A percentile compares a stretch with the other conserved stretches of the same genome.
These are phyloP conservation scores for Phytophthora cryptogea DNA, from an alignment of 352 stramenopile genomes.

Conservation along the genomic window DNA sequence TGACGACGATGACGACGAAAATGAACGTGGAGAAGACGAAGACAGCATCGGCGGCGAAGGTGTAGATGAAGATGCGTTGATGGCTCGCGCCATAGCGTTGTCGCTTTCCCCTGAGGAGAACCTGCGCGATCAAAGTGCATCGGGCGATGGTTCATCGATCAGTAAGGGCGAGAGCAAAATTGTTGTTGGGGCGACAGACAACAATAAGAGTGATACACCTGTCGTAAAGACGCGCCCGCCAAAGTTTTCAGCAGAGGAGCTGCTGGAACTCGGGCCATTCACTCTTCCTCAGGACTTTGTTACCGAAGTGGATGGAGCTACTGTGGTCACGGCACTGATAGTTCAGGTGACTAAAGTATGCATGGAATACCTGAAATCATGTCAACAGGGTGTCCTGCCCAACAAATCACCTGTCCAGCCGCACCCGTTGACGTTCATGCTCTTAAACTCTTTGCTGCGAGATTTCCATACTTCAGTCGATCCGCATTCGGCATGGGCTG, in stretches of 20 bases:
- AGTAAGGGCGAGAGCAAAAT: constrained; percentile 24
- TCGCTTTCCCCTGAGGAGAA: constrained; percentile 85
- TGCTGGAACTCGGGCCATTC: constrained; percentile 73
- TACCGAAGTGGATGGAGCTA: constrained; percentile 52
- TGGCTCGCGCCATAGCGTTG: constrained; percentile 87
- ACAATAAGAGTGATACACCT: constrained; percentile 9
- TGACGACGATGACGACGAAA: constrained; percentile 62
- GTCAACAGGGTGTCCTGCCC: constrained; percentile 63
- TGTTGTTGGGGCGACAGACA: constrained; percentile 8
- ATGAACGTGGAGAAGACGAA: constrained; percentile 49
- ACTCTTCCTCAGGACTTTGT: constrained; percentile 40
- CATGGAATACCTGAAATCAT: constrained; percentile 77
- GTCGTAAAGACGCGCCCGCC: constrained; percentile 47
- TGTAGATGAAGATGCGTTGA: constrained; percentile 88
- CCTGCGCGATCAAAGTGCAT: constrained; percentile 56
- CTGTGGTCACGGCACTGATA: constrained; percentile 59
- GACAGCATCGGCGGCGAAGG: constrained; percentile 63
- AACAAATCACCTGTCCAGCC: constrained; percentile 71
- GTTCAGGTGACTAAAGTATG: constrained; percentile 70
- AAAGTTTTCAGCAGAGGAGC: constrained; percentile 71
- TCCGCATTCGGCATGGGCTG: constrained; percentile 20
- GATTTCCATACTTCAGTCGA: constrained; percentile 43
- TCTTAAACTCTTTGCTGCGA: constrained; percentile 82
- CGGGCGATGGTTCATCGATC: constrained; percentile 12
- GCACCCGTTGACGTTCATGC: constrained; percentile 87